Conservation (phyloP, 495 filamentous ascomycete genomes). For the Trichoderma erinaceum region DNA sequence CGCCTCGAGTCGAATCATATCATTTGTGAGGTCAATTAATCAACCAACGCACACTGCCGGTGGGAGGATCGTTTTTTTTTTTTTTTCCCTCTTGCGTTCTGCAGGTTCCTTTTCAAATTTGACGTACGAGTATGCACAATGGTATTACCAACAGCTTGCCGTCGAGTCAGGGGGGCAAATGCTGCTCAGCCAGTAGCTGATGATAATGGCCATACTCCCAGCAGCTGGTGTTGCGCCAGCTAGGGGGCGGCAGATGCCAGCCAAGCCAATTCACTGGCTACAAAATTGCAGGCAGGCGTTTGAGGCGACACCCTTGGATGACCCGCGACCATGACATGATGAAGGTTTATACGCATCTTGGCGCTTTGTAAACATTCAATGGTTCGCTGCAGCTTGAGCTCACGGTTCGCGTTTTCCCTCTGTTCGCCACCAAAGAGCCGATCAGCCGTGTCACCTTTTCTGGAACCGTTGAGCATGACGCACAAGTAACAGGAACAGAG, state of each 20-base stretch:
- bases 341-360: background rate
- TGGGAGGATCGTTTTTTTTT: background rate
- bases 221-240: background rate
- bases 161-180: background rate
- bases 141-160: background rate
- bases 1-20: background rate
- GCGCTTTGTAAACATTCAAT: background rate
- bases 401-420: background rate
- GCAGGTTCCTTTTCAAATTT: background rate
- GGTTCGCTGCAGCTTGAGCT: background rate
- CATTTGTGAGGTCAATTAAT: background rate
- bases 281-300: no score
- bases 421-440: background rate
- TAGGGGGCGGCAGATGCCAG: background rate
- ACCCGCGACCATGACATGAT: background rate
- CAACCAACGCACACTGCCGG: background rate
- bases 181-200: background rate
- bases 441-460: no score
- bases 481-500: no score
- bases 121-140: background rate
- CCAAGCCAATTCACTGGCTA: background rate
- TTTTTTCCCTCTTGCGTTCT: background rate
- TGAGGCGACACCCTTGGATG: background rate
- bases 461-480: no score
- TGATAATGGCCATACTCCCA: background rate